These are phyloP conservation scores for Gracilaria gracilis DNA, from an alignment of 23 red algal genomes.

Conservation along the genomic window DNA sequence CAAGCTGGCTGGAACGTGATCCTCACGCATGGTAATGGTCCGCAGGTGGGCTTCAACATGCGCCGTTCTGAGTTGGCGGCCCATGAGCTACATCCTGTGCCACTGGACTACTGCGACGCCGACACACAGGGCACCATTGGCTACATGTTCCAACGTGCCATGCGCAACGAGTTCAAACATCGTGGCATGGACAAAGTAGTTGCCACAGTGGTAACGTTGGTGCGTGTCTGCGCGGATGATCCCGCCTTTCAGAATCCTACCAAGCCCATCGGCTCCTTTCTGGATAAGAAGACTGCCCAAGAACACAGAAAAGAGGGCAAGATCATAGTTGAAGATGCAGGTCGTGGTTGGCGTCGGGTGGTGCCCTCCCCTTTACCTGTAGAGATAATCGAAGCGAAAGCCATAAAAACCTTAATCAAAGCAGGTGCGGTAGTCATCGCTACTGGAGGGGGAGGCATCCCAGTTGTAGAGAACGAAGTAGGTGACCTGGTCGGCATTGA, in stretches of 20 bases:
- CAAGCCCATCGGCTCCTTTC: constrained; percentile 45
- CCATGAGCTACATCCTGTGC: constrained; percentile 20
- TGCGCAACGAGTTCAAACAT: constrained; percentile 42
- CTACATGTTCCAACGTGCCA: constrained; percentile 46
- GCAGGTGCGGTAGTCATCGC: constrained; percentile 9
- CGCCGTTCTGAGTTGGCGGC: constrained; percentile 35
- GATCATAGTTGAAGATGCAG: constrained; percentile 21
- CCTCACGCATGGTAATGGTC: constrained; percentile 53
- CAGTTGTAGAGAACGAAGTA: constrained; percentile 39
- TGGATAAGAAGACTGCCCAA: constrained; percentile 33
- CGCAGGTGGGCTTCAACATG: constrained; percentile 44
- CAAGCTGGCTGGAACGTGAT: constrained; percentile 39
- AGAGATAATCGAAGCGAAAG: constrained; percentile 31
- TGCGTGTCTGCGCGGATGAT: constrained; percentile 32
- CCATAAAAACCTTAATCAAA: constrained; percentile 23
- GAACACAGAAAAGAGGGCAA: constrained; percentile 21
- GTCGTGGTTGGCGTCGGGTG: constrained; percentile 42
- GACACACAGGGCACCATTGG: constrained; percentile 54
- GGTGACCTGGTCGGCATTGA: constrained; percentile 38
- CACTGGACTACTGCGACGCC: constrained; percentile 44
- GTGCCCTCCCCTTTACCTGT: constrained; percentile 48
- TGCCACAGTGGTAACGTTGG: constrained; percentile 25
- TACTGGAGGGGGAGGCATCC: constrained; percentile 53
- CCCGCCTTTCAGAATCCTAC: constrained; percentile 63
- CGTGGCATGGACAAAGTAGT: constrained; percentile 13